phyloP scores from a whole-genome alignment of 2,329 filamentous ascomycete genomes.

The Microsporum canis region DNA sequence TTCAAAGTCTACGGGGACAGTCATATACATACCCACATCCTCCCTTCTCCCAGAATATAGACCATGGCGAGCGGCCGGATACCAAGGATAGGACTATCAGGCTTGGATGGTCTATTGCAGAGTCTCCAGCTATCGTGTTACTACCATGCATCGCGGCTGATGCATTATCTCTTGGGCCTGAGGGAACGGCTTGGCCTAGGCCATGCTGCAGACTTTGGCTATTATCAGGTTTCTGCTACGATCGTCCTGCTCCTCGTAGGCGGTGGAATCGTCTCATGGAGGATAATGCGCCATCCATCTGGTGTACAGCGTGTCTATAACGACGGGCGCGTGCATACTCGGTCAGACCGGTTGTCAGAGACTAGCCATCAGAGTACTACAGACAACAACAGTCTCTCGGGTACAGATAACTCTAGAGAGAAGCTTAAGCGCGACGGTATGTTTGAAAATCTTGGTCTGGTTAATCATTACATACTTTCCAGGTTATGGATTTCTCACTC shows the following conservation, averaged over 20 bases:
- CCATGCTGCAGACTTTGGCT: background rate
- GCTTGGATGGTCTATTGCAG: background rate
- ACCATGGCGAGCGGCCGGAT: background rate
- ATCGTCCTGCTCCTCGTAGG: background rate
- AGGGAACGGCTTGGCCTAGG: background rate
- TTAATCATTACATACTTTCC: too few relatives aligned
- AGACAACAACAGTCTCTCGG: background rate
- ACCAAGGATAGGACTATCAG: background rate
- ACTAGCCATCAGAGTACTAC: background rate
- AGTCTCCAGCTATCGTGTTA: background rate
- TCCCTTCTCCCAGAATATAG: background rate
- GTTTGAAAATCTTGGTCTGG: background rate
- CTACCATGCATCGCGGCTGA: background rate
- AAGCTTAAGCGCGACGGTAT: conserved; percentile 7
- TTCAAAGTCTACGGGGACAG: too few relatives aligned
- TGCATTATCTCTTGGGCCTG: background rate
- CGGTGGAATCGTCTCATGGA: background rate
- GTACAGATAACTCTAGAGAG: background rate
- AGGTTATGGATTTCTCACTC: background rate
- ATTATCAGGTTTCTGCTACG: background rate
- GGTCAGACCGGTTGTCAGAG: background rate
- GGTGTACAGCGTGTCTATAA: background rate
- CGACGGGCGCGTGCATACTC: background rate
- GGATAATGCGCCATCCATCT: background rate
- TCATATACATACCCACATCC: too few relatives aligned